These are phyloP conservation scores for Inga laurina DNA, from an alignment of 306 rosid species.

Conservation along the genomic window DNA sequence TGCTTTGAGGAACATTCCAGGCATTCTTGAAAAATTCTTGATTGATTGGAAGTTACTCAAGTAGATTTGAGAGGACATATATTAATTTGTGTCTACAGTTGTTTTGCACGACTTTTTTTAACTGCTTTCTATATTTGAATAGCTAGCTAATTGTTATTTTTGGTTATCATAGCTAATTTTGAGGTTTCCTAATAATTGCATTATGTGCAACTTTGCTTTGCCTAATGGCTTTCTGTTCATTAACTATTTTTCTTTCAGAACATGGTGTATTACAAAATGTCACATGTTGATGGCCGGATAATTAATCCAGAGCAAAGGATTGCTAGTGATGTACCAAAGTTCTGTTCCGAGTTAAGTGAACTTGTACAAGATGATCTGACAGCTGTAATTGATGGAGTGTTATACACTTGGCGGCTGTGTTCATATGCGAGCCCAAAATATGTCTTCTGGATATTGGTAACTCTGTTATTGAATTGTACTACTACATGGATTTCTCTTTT, in stretches of 20 bases:
- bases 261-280: conserved; percentile 93
- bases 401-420: conserved; percentile 94
- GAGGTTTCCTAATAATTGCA: conserved; percentile 10
- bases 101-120: conserved; percentile 14
- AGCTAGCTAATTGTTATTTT: conserved; percentile 19
- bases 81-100: background rate
- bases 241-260: conserved; percentile 64
- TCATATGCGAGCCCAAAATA: conserved; percentile 99
- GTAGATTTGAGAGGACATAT: background rate
- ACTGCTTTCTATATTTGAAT: conserved; percentile 15
- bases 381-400: conserved; percentile 89
- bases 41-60: conserved; percentile 20
- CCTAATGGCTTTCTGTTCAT: conserved; percentile 26
- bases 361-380: conserved; percentile 93
- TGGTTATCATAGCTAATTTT: conserved; percentile 18
- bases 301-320: conserved; percentile 95
- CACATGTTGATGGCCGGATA: conserved; percentile 97
- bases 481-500: conserved; percentile 16
- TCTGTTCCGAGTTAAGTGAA: conserved; percentile 98
- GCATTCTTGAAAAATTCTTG: conserved; percentile 2
- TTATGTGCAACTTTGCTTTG: conserved; percentile 8
- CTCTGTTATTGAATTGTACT: conserved; percentile 28
- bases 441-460: conserved; percentile 96
- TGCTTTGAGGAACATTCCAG: conserved; percentile 9
- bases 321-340: conserved; percentile 92